Evolutionary conservation across 331 rosid species (phyloP).

Genomic region (Phaseolus coccineus): DNA sequence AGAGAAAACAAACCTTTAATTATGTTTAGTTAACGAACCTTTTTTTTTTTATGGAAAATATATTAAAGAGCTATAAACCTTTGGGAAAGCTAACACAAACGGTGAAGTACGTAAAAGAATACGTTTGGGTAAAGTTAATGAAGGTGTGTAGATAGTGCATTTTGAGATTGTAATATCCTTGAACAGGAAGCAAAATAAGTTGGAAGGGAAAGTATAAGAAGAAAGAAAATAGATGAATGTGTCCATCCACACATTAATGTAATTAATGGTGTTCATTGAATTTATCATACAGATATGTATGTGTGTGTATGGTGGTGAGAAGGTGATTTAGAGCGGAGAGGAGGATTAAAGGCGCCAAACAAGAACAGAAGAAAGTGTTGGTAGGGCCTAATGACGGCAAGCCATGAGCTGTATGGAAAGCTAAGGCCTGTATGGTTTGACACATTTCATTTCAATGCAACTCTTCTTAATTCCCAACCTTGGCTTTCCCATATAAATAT

Average conservation of each 20-base stretch:
- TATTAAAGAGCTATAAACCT: too few species aligned
- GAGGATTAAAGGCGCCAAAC: slow-evolving; percentile 34
- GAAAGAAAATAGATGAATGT: not conserved
- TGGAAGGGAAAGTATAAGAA: not conserved
- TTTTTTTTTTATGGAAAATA: too few species aligned
- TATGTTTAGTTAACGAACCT: too few species aligned
- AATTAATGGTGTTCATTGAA: not conserved
- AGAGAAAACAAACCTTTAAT: too few species aligned
- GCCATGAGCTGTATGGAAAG: slow-evolving; percentile 86
- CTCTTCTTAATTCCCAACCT: slow-evolving; percentile 21
- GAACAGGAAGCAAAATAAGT: not conserved
- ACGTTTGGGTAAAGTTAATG: too few species aligned
- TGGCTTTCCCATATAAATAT: slow-evolving; percentile 37
- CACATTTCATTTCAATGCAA: slow-evolving; percentile 45
- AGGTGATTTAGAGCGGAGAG: slow-evolving; percentile 41
- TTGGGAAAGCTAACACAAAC: too few species aligned
- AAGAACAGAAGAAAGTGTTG: slow-evolving; percentile 42
- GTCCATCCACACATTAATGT: slow-evolving; percentile 1
- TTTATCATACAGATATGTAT: not conserved
- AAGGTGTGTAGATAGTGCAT: too few species aligned
- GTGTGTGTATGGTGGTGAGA: slow-evolving; percentile 4
- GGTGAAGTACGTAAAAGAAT: too few species aligned
- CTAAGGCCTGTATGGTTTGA: slow-evolving; percentile 40
- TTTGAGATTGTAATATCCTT: too few species aligned
- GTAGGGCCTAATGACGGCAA: slow-evolving; percentile 72